A percentile compares a stretch with the other conserved stretches of the same genome.
Conservation (phyloP, 345 rosid genomes). For the Passiflora organensis region DNA sequence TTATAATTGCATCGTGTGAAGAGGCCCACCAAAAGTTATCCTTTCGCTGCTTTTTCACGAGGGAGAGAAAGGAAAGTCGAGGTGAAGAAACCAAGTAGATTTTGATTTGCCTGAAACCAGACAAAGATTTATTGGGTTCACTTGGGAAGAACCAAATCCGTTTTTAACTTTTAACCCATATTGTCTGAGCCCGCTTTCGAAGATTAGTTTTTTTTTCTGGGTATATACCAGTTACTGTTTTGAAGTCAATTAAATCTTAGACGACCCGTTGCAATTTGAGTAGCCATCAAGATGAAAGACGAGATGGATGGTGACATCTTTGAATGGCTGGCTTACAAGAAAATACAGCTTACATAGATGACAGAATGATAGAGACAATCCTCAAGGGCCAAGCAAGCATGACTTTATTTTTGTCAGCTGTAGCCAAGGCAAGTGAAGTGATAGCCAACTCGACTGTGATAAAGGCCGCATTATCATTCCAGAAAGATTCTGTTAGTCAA, state of each 20-base stretch:
- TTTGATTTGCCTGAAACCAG: slow-evolving; percentile 23
- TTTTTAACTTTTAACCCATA: too few species aligned
- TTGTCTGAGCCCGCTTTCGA: not conserved
- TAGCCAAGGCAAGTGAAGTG: not conserved
- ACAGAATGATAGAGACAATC: slow-evolving; percentile 15
- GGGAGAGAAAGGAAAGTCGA: not conserved
- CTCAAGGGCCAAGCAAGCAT: not conserved
- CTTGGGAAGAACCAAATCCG: slow-evolving; percentile 7
- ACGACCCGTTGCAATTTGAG: not conserved
- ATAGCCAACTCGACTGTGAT: slow-evolving; percentile 2
- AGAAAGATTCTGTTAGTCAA: slow-evolving; percentile 7
- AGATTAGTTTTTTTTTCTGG: not conserved
- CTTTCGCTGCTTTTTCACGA: slow-evolving; percentile 27
- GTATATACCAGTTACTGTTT: not conserved
- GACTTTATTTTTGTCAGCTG: not conserved
- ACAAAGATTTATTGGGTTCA: slow-evolving; percentile 10
- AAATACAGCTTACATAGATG: not conserved
- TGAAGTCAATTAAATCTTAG: not conserved
- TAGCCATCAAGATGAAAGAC: slow-evolving; percentile 1
- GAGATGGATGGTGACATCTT: slow-evolving; percentile 10
- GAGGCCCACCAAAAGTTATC: slow-evolving; percentile 25
- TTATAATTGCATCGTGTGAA: slow-evolving; percentile 52
- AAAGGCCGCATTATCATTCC: not conserved
- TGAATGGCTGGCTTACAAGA: slow-evolving; percentile 22
- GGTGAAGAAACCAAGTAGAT: slow-evolving; percentile 25